These are phyloP conservation scores for Phytopythium helicoides DNA, from an alignment of 352 stramenopile species.

Conservation along the genomic window DNA sequence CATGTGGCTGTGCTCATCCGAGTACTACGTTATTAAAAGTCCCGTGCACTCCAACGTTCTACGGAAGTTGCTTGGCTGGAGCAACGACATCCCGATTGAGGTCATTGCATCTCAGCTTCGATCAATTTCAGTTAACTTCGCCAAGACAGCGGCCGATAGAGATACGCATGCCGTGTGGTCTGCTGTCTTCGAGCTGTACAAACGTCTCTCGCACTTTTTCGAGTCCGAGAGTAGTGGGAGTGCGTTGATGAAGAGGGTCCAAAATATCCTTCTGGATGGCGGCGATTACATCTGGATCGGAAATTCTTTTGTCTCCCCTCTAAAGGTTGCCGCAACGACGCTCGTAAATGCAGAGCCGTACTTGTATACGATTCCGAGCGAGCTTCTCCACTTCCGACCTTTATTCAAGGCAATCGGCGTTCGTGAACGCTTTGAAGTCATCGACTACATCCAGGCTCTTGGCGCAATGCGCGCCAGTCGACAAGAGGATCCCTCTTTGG, in stretches of 20 bases:
- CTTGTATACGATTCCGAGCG: constrained; percentile 55
- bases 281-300: constrained; percentile 64
- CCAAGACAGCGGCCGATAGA: constrained; percentile 8
- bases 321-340: constrained; percentile 47
- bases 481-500: constrained; percentile 9
- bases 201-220: constrained; percentile 53
- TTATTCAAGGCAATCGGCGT: constrained; percentile 66
- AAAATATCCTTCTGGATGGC: constrained; percentile 34
- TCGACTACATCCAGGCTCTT: constrained; percentile 62
- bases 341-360: constrained; percentile 64
- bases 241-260: constrained; percentile 19
- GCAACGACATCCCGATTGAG: constrained; percentile 27
- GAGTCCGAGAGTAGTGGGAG: constrained; percentile 26
- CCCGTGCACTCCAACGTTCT: constrained; percentile 39
- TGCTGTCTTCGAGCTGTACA: constrained; percentile 61
- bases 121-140: constrained; percentile 41
- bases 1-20: constrained; percentile 59
- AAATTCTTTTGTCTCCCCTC: constrained; percentile 45
- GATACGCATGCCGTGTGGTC: constrained; percentile 45
- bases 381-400: constrained; percentile 60
- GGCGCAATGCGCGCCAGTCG: constrained; percentile 48
- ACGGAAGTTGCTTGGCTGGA: constrained; percentile 43
- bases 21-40: constrained; percentile 58
- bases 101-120: constrained; percentile 52
- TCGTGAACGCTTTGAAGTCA: constrained; percentile 46